Evolutionary conservation across 2,329 filamentous ascomycete species (phyloP), one percentile per base, ranked within the genome.

Genomic region (Parastagonospora nodorum): DNA sequence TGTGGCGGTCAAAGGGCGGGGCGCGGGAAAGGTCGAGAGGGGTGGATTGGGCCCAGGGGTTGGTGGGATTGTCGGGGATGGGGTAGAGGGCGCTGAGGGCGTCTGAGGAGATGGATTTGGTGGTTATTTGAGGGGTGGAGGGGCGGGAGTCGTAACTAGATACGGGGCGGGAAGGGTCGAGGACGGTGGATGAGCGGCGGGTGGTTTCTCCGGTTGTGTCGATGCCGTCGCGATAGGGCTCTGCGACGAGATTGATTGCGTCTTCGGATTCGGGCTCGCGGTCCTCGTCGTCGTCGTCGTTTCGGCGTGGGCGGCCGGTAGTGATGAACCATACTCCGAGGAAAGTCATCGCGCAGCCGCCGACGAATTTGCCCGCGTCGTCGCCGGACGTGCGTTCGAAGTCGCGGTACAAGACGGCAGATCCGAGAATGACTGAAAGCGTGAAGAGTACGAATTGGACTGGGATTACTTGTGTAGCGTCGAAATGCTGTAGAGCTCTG

Each of bases 371-470:
- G 49, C 79, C 77, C 2, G 90, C 89, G 64, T 90, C 89, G 41
- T 86, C 81, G 28, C 81, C 75, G 0, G 86, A 89, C 7, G 90
- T 89, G 36, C 88, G 87, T 72, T 97, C 90, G 66, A 99, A 99
- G 72, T 99, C 94, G 42, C 93, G 87, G 71, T 97, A 99, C 5
- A 99, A 77, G 8, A 99, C 82, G 1, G 93, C 93, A 65, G 92
- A 97, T 49, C 94, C 94, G 44, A 96, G 82, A 62, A 99, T 97
- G 56, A 97, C 94, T 5, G 90, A 96, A 7, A 99, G 81, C 0
- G 94, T 99, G 73, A 99, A 99, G 57, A 95, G 84, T 42, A 99
- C 94, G 64, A 99, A 99, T 68, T 99, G 94, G 11, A 94, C 94
- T 0, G 94, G 94, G 57, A 99, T 99, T 61, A 99, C 94, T 72